Evolutionary conservation across 306 rosid genomes (phyloP), one percentile per base, ranked within the genome.

Genomic region (Acacia confusa): DNA sequence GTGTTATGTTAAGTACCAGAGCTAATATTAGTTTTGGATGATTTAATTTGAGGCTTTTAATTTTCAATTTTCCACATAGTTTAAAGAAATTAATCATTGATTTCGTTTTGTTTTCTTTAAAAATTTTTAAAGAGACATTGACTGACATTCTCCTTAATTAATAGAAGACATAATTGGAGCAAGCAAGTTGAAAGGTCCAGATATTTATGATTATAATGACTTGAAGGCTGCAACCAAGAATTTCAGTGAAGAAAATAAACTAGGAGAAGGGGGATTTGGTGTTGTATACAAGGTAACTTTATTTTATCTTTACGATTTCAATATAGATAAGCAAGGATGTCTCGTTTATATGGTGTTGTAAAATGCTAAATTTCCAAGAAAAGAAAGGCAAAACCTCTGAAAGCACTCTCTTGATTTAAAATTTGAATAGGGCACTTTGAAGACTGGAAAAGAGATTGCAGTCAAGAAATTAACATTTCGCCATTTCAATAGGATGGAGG

Each of bases 141-240:
- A 60, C 34, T 4, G 27, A 60, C 17, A 12, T 60, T 60, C 27
- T 60, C 66, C 66, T 24, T 4, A 7, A 9, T 10, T 4, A 7
- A 22, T 13, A 60, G 66, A 32, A 25, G 66, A 60, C 32, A 25
- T 60, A 60, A 60, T 13, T 60, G 66, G 66, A 60, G 66, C 34
- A 4, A 60, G 66, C 36, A 60, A 60, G 19, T 60, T 60, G 66
- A 79, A 57, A 75, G 90, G 87, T 30, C 84, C 90, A 16, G 66
- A 69, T 30, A 70, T 43, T 68, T 87, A 81, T 40, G 74, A 17
- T 16, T 78, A 74, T 19, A 81, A 87, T 12, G 90, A 81, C 50
- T 44, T 87, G 80, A 87, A 84, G 43, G 63, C 66, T 0, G 90
- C 90, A 44, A 84, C 90, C 9, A 76, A 65, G n/a, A 60, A 60